Percentiles rank a stretch among this genome's conserved stretches.
Conservation (phyloP, 139 green algal genomes). For the Haematococcus lacustris region DNA sequence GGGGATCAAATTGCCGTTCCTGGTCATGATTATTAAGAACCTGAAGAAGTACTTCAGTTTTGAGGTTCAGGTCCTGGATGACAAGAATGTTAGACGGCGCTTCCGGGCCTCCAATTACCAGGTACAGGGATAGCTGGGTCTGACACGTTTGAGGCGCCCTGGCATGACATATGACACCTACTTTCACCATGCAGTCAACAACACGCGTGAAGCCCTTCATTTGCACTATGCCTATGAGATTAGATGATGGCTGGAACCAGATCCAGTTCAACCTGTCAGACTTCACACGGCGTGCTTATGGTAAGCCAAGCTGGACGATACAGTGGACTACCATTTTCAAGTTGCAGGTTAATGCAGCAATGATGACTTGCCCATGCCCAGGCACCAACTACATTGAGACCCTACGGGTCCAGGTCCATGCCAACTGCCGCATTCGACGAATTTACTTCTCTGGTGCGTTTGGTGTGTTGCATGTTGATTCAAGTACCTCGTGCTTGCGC, state of each 20-base stretch:
- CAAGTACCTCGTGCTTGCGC: neutral
- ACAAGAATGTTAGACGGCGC: slow-evolving; percentile 93
- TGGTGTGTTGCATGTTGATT: neutral
- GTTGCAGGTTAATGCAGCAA: neutral
- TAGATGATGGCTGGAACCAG: slow-evolving; percentile 94
- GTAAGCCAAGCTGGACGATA: no score
- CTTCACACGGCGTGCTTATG: slow-evolving; percentile 84
- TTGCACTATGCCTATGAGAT: slow-evolving; percentile 91
- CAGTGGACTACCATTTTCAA: neutral
- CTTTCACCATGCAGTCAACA: slow-evolving; percentile 28
- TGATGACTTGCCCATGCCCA: slow-evolving; percentile 17
- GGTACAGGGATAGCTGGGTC: no score
- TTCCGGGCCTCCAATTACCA: slow-evolving; percentile 98
- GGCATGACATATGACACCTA: no score
- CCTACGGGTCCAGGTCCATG: slow-evolving; percentile 82
- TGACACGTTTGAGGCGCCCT: no score
- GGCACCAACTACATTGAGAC: slow-evolving; percentile 91
- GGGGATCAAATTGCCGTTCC: slow-evolving; percentile 96
- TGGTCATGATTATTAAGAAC: slow-evolving; percentile 93
- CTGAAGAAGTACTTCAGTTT: slow-evolving; percentile 96
- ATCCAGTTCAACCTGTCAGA: slow-evolving; percentile 93
- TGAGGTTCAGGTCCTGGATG: slow-evolving; percentile 94
- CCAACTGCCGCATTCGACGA: slow-evolving; percentile 86
- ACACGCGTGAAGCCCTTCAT: slow-evolving; percentile 94
- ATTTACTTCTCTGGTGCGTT: slow-evolving; percentile 74